phyloP scores from a whole-genome alignment of 257 asterid species.

The Misopates orontium region DNA sequence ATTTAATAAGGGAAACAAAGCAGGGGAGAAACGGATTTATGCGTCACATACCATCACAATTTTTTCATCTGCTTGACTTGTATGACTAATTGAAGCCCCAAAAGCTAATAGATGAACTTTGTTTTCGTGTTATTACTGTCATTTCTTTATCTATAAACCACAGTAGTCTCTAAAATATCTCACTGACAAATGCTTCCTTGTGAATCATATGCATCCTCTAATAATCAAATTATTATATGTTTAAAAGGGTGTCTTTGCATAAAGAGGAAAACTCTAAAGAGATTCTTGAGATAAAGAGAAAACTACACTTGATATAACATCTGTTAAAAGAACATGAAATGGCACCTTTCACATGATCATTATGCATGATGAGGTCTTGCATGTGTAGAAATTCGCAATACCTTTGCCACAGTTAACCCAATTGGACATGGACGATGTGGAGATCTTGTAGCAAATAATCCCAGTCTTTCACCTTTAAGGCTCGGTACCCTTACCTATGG shows the following conservation, averaged over 20 bases:
- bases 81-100: no score
- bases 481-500: slow-evolving; percentile 88
- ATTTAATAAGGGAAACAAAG: no score
- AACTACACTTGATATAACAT: not conserved
- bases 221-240: not conserved
- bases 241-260: not conserved
- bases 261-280: not conserved
- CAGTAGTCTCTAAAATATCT: not conserved
- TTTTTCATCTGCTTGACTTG: no score
- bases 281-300: not conserved
- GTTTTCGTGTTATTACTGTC: no score
- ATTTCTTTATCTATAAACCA: not conserved
- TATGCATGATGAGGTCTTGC: slow-evolving; percentile 2
- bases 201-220: not conserved
- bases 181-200: not conserved
- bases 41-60: no score
- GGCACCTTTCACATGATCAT: not conserved
- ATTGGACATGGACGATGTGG: slow-evolving; percentile 99
- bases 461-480: slow-evolving; percentile 79
- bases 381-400: slow-evolving; percentile 30
- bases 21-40: no score
- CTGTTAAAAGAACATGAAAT: not conserved
- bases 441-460: slow-evolving; percentile 94
- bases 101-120: no score
- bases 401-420: slow-evolving; percentile 98